phyloP scores from a whole-genome alignment of 495 filamentous ascomycete species.

The Podospora sp. region DNA sequence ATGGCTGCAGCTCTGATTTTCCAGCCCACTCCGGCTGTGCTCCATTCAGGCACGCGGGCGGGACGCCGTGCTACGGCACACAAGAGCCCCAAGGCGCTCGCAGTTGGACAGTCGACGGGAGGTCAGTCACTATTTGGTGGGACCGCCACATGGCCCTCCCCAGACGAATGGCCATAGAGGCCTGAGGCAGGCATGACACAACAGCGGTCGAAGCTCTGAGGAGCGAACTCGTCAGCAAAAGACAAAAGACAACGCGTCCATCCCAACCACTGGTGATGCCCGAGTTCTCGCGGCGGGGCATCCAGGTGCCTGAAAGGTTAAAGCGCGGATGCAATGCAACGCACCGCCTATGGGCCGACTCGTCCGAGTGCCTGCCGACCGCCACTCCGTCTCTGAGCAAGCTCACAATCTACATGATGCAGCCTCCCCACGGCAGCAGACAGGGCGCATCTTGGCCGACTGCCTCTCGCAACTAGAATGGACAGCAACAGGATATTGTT shows the following conservation, averaged over 20 bases:
- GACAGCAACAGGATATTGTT: conserved; percentile 1
- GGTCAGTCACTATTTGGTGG: background rate
- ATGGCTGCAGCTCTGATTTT: background rate
- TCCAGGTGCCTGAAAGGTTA: background rate
- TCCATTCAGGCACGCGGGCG: conserved; percentile 22
- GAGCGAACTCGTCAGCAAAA: background rate
- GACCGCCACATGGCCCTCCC: background rate
- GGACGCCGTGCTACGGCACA: conserved; percentile 22
- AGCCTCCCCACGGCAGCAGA: conserved; percentile 17
- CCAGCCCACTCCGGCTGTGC: conserved; percentile 4
- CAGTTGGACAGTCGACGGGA: background rate
- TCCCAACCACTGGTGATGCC: background rate
- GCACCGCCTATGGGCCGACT: background rate
- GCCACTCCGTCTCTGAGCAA: conserved; percentile 2
- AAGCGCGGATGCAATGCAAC: background rate
- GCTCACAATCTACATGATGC: conserved; percentile 20
- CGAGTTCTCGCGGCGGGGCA: background rate
- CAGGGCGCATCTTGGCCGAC: background rate
- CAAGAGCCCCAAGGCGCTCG: conserved; percentile 20
- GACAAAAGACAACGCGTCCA: background rate
- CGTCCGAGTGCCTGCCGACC: conserved; percentile 13
- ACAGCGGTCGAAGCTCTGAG: background rate
- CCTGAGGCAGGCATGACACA: background rate
- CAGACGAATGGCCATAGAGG: background rate
- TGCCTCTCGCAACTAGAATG: background rate